Evolutionary conservation across 768 basidiomycete species (phyloP).

Genomic region (Phaffia tasmanica): DNA sequence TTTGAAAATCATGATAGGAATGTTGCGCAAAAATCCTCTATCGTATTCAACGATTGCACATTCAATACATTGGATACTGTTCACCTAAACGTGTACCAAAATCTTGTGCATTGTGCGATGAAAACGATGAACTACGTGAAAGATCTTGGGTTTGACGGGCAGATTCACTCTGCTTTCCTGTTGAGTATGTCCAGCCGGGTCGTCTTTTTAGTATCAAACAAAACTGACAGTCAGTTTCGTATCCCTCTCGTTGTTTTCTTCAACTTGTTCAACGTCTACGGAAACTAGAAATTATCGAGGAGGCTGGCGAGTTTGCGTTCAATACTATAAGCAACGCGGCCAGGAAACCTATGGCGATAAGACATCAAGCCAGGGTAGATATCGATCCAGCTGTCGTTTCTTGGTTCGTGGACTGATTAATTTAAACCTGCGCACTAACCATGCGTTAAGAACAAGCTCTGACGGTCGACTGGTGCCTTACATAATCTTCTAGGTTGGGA

Average conservation of each 20-base stretch:
- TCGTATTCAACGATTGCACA: slow-evolving; percentile 63
- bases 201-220: not conserved
- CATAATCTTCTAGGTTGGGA: no score
- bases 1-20: not conserved
- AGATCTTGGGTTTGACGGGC: not conserved
- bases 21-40: slow-evolving; percentile 37
- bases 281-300: slow-evolving; percentile 50
- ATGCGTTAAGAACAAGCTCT: not conserved
- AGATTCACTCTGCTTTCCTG: slow-evolving; percentile 6
- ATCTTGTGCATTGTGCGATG: slow-evolving; percentile 67
- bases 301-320: slow-evolving; percentile 51
- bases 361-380: slow-evolving; percentile 40
- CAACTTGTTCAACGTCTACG: not conserved
- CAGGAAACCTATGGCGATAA: slow-evolving; percentile 40
- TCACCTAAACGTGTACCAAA: slow-evolving; percentile 75
- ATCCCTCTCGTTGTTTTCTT: not conserved
- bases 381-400: slow-evolving; percentile 47
- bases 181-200: slow-evolving; percentile 12
- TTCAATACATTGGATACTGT: slow-evolving; percentile 56
- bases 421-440: slow-evolving; percentile 27
- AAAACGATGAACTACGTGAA: slow-evolving; percentile 76
- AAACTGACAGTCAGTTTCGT: not conserved
- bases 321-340: slow-evolving; percentile 46
- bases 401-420: slow-evolving; percentile 45
- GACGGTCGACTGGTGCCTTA: no score